Conservation (phyloP, 2,329 filamentous ascomycete genomes). For the Stachybotrys echinatus region DNA sequence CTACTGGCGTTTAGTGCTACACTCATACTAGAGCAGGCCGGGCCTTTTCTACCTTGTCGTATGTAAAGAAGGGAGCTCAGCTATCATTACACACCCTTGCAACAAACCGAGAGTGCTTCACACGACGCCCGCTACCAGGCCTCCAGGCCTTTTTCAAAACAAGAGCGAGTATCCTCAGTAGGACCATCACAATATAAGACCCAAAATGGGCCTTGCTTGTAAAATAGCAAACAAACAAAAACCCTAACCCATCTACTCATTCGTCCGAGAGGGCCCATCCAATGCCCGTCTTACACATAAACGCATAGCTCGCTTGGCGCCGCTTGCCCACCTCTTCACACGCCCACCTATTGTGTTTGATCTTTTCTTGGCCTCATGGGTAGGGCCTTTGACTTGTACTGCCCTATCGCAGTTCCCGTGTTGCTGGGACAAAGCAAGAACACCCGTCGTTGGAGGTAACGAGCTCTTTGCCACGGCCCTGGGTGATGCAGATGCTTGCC, state of each 20-base stretch:
- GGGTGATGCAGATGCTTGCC: background rate
- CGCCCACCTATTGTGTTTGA: slow-evolving; percentile 16
- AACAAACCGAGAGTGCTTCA: background rate
- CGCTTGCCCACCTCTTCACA: slow-evolving; percentile 27
- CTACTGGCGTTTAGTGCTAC: background rate
- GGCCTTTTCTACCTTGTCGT: slow-evolving; percentile 17
- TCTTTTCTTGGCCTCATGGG: background rate
- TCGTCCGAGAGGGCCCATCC: background rate
- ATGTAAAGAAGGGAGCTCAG: background rate
- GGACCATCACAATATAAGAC: background rate
- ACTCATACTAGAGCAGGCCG: background rate
- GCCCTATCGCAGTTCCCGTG: background rate
- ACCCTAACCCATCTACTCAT: background rate
- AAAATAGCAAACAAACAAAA: background rate
- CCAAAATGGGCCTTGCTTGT: background rate
- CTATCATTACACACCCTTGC: background rate
- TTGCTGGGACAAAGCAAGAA: background rate
- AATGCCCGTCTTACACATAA: slow-evolving; percentile 20
- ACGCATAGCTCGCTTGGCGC: slow-evolving; percentile 25
- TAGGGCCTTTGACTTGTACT: background rate
- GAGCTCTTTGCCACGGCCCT: background rate
- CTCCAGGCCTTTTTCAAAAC: background rate
- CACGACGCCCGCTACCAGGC: too few species aligned
- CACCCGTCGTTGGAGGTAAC: background rate
- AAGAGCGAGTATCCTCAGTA: background rate